Evolutionary conservation across 2,329 filamentous ascomycete species (phyloP).

Genomic region (Fusarium sp.): DNA sequence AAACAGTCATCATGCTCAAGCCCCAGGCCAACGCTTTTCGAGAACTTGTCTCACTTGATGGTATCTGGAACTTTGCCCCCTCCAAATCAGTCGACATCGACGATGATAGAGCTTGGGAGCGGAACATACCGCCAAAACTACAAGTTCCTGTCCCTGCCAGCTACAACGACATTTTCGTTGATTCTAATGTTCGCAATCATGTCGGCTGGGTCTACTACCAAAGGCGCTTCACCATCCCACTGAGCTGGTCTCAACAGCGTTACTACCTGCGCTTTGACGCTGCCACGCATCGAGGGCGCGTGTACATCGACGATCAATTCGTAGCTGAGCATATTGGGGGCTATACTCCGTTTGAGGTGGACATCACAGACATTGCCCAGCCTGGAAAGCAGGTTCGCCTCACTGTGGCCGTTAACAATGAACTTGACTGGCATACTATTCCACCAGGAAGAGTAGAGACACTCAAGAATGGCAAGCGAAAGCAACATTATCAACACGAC

Average conservation of each 20-base stretch:
- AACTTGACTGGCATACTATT: neutral
- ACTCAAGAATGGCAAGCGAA: neutral
- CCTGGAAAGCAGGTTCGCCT: neutral
- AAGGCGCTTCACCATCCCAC: neutral
- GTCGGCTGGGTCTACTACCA: neutral
- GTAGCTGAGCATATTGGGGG: neutral
- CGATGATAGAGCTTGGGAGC: neutral
- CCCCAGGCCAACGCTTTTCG: neutral
- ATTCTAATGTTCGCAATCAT: neutral
- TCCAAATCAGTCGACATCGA: neutral
- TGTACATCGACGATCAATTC: neutral
- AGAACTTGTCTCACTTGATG: neutral
- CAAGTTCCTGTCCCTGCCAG: neutral
- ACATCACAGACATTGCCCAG: neutral
- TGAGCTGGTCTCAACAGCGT: neutral
- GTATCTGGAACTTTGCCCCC: neutral
- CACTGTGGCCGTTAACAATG: neutral
- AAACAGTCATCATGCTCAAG: neutral
- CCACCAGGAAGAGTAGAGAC: neutral
- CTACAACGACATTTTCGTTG: neutral
- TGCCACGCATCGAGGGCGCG: neutral
- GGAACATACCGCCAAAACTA: neutral
- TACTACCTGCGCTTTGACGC: neutral
- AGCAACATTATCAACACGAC: neutral
- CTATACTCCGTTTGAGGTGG: neutral